phyloP scores from a whole-genome alignment of 805 yeast species.

The Candida manassasensis region DNA sequence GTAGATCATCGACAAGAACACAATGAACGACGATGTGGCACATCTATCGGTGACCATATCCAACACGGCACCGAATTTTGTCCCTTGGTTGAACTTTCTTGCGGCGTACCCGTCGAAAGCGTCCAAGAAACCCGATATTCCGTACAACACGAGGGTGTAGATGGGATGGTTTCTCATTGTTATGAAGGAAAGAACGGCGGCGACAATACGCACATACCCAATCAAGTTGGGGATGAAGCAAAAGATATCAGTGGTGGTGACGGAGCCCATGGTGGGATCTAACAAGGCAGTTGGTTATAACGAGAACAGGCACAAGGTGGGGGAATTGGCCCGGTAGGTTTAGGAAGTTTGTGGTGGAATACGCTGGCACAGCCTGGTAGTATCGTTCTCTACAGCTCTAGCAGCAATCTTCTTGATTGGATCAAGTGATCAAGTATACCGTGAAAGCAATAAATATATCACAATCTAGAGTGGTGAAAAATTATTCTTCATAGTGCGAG shows the following conservation, averaged over 20 bases:
- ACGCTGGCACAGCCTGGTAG: too few relatives aligned
- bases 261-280: neutral
- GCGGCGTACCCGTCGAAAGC: slow-evolving; percentile 98
- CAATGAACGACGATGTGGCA: slow-evolving; percentile 89
- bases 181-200: slow-evolving; percentile 74
- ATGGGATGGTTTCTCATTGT: slow-evolving; percentile 84
- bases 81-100: slow-evolving; percentile 79
- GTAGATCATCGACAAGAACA: slow-evolving; percentile 75
- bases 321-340: too few relatives aligned
- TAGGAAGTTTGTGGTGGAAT: too few relatives aligned
- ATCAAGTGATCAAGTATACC: too few relatives aligned
- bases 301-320: too few relatives aligned
- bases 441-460: neutral
- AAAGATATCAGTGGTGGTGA: slow-evolving; percentile 53
- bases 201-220: slow-evolving; percentile 79
- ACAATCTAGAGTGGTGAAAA: neutral
- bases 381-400: too few relatives aligned
- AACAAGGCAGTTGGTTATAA: too few relatives aligned
- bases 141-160: slow-evolving; percentile 70
- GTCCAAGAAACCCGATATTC: slow-evolving; percentile 85
- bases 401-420: too few relatives aligned
- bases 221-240: slow-evolving; percentile 86
- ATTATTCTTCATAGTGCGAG: neutral
- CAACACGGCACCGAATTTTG: slow-evolving; percentile 90
- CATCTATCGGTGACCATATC: slow-evolving; percentile 99